Base-by-base conservation (phyloP, 140 eudicot genomes). In the Stevia rebaudiana region DNA sequence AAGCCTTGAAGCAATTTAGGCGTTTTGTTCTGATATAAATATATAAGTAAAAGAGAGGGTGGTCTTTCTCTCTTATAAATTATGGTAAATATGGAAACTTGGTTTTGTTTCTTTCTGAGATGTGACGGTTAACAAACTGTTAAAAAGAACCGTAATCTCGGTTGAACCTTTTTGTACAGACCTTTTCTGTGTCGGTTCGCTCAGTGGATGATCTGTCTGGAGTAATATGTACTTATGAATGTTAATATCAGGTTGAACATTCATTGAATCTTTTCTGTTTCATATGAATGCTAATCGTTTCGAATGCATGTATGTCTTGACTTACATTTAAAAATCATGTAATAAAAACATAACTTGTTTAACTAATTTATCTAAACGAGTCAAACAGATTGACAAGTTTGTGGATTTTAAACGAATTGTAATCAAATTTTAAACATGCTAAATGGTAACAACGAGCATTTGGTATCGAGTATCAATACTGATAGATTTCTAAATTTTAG, bases 101-200 rank as follows among this genome's bases (percentile, higher is more conserved):
- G 63, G 39, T 46, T 74, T 73, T 73, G 67, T 66, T 72, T 12
- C 51, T 63, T 69, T 56, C 61, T 69, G 73, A 64, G 77, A 73
- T 57, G 65, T 61, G 71, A 51, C 72, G 68, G 79, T 71, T 74
- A 52, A 70, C 77, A 64, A 76, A 76, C 73, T 73, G 77, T 79
- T 48, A 28, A 59, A 74, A 78, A 79, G 72, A 76, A 71, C 54
- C 54, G 63, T 17, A 68, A 25, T 62, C 64, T 71, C 76, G 6
- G 78, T 66, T 67, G 74, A 74, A 67, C 75, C 75, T 42, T 60
- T 74, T 43, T 81, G 88, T 85, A 81, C 94, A 81, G 85, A 81
- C 92, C 63, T 67, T 74, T 72, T 76, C 65, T 67, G 46, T 65
- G 60, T 54, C n/a, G 80, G 69, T 65, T 74, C 78, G 37, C 54